phyloP scores from a whole-genome alignment of 768 basidiomycete species.

The Macrolepiota fuliginosa region DNA sequence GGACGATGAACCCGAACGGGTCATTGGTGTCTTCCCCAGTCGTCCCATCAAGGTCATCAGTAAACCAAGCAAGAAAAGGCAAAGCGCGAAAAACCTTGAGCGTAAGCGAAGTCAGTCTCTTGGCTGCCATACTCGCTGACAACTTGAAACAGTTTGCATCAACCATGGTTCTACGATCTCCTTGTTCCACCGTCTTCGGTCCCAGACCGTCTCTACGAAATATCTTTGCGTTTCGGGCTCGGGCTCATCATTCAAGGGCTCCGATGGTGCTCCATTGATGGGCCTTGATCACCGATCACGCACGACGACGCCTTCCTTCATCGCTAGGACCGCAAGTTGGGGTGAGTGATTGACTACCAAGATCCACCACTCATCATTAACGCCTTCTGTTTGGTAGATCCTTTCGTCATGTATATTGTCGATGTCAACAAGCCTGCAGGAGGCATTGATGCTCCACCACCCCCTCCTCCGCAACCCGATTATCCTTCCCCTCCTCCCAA shows the following conservation, averaged over 20 bases:
- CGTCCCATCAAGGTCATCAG: conserved; percentile 98
- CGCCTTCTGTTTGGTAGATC: conserved; percentile 47
- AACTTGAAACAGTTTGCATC: conserved; percentile 69
- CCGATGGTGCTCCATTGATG: conserved; percentile 85
- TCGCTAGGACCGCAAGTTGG: conserved; percentile 88
- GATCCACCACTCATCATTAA: conserved; percentile 8
- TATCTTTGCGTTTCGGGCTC: conserved; percentile 96
- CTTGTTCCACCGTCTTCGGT: conserved; percentile 91
- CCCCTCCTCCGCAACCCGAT: conserved; percentile 81
- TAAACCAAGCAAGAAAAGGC: conserved; percentile 96
- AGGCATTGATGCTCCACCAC: conserved; percentile 73
- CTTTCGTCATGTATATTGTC: conserved; percentile 97
- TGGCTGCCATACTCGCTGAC: conserved; percentile 16
- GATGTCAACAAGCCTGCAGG: conserved; percentile 85
- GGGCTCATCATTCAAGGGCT: conserved; percentile 88
- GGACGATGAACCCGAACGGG: conserved; percentile 77
- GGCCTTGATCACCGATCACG: conserved; percentile 72
- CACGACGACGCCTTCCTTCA: conserved; percentile 80
- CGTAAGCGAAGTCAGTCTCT: conserved; percentile 49
- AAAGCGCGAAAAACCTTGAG: conserved; percentile 90
- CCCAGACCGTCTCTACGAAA: conserved; percentile 94
- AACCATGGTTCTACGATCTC: conserved; percentile 96
- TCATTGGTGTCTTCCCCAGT: conserved; percentile 88
- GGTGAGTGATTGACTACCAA: conserved; percentile 43
- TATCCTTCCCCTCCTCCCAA: conserved; percentile 93